These are phyloP conservation scores for Dissoconium aciculare DNA, from an alignment of 2,329 filamentous ascomycete species.

Conservation along the genomic window DNA sequence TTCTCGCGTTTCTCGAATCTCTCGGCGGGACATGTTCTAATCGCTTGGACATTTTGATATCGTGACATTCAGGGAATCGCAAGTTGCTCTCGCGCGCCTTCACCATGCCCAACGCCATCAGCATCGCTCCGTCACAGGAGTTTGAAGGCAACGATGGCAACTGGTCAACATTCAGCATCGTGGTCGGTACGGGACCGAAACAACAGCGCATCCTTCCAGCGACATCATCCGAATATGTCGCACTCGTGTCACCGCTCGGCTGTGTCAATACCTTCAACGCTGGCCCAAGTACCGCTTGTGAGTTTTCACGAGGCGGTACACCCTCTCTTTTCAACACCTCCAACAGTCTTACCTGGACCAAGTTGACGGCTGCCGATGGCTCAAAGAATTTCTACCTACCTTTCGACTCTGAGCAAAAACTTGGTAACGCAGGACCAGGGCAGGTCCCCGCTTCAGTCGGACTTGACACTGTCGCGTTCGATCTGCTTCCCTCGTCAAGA, in stretches of 20 bases:
- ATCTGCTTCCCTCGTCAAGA: no score
- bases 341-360: conserved; percentile 8
- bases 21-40: no score
- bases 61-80: no score
- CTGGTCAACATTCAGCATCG: conserved; percentile 4
- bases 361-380: conserved; percentile 23
- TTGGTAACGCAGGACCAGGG: no score
- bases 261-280: not conserved
- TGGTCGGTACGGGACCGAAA: conserved; percentile 1
- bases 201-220: not conserved
- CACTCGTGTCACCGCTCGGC: not conserved
- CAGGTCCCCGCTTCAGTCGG: conserved; percentile 54
- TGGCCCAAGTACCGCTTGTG: no score
- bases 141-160: conserved; percentile 4
- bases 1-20: no score
- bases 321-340: not conserved
- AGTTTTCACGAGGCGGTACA: not conserved
- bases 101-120: not conserved
- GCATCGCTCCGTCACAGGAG: conserved; percentile 1
- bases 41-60: no score
- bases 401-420: conserved; percentile 30
- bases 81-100: no score
- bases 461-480: conserved; percentile 33
- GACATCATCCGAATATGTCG: not conserved
- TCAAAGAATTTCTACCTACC: conserved; percentile 21